Evolutionary conservation across 75 land plant genomes (phyloP), one percentile per base, ranked within the genome.

Genomic region (Cunninghamia lanceolata): DNA sequence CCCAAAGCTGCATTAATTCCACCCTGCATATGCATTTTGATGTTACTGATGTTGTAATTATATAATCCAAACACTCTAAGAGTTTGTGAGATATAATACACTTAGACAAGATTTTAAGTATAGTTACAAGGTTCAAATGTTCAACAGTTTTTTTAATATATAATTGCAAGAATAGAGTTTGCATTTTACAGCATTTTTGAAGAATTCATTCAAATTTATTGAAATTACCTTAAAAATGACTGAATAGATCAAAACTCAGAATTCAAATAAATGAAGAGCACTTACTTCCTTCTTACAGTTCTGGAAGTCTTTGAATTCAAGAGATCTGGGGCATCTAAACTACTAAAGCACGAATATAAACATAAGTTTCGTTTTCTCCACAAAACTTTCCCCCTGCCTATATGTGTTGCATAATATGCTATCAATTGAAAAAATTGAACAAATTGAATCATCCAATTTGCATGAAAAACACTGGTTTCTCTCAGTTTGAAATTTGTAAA

Each of bases 1-100:
- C 99, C 99, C 53, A 98, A 85, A 21, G 99, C 99, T 87, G 99
- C 99, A 96, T 96, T 96, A 50, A 98, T 98, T 30, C 99, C 99
- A 86, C 99, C 99, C 99, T 98, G 88, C 78, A 86, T 83, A 5
- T 83, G 50, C 43, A 17, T 77, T 50, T 50, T 13, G 53, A 50
- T 50, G 53, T 50, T 50, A 50, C 53, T 2, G 42, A 39, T 80
- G 3, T 80, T 80, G 21, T 80, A 28, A 80, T 79, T 28, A 21
- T 9, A 43, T 42, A 38, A 38, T 25, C 42, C 11, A 66, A 66
- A 25, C 30, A 40, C 78, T 43, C 46, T 40, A 39, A 78, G 28
- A 17, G 8, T 78, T 36, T 4, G 8, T 43, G 8, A 79, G 47
- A 11, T 21, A 43, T 43, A 28, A 45, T 43, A 47, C 47, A 43